Conservation (phyloP, 2,329 filamentous ascomycete species). For the Hymenotorrendiella dingleyae region DNA sequence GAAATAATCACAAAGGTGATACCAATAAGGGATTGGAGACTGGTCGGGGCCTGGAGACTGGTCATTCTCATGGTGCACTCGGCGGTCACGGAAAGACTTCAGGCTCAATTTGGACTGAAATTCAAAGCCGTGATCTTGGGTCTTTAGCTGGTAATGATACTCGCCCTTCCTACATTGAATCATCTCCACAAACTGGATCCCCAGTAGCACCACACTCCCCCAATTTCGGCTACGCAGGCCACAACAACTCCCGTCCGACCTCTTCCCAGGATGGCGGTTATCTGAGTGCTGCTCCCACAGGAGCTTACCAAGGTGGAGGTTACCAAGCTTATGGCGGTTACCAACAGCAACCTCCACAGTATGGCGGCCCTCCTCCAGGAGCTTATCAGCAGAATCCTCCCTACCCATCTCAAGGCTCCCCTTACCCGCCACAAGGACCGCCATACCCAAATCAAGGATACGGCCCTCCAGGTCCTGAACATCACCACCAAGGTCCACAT, state of each 20-base stretch:
- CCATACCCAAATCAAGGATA: background rate
- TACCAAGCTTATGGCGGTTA: slow-evolving; percentile 10
- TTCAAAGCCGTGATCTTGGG: slow-evolving; percentile 51
- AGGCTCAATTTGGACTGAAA: slow-evolving; percentile 56
- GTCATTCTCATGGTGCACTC: slow-evolving; percentile 28
- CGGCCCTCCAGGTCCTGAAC: background rate
- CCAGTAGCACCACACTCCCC: slow-evolving; percentile 19
- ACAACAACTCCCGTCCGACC: slow-evolving; percentile 15
- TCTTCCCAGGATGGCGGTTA: slow-evolving; percentile 21
- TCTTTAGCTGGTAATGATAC: slow-evolving; percentile 47
- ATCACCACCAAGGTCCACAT: background rate
- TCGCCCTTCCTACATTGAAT: slow-evolving; percentile 27
- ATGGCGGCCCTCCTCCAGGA: slow-evolving; percentile 8
- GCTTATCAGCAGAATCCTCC: background rate
- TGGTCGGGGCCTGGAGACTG: slow-evolving; percentile 19
- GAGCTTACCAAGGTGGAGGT: slow-evolving; percentile 14
- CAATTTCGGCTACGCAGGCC: slow-evolving; percentile 23
- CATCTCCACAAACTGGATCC: slow-evolving; percentile 21
- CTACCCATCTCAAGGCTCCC: too few species aligned
- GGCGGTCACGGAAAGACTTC: slow-evolving; percentile 50
- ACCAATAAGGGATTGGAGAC: slow-evolving; percentile 24
- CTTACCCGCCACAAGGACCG: too few species aligned
- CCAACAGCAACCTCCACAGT: slow-evolving; percentile 8
- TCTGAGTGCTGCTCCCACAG: slow-evolving; percentile 17
- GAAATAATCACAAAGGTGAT: slow-evolving; percentile 66